These are phyloP conservation scores for Aureobasidium pullulans DNA, from an alignment of 2,329 filamentous ascomycete species.

Conservation along the genomic window DNA sequence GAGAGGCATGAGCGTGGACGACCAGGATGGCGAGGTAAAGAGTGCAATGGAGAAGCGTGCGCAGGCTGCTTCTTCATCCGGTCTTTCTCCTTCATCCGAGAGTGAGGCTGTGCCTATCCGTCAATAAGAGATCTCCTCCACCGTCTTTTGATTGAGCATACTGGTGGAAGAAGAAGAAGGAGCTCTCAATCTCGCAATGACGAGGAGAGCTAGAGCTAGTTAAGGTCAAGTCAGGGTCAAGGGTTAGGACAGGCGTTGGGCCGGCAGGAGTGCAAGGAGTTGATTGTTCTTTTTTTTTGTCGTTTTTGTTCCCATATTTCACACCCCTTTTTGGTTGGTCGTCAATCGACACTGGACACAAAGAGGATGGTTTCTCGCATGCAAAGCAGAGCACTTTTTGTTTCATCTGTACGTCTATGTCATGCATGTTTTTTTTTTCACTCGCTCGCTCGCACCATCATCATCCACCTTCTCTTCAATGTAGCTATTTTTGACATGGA, in stretches of 20 bases:
- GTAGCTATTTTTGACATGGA: not conserved
- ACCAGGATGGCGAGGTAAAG: constrained; percentile 37
- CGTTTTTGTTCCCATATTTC: not conserved
- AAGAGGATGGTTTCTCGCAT: not conserved
- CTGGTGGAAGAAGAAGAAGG: not conserved
- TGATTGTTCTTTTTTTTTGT: not conserved
- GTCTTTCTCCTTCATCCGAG: constrained; percentile 16
- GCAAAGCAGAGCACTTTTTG: not conserved
- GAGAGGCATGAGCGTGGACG: constrained; percentile 66
- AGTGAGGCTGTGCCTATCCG: constrained; percentile 17
- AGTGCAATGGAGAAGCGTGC: constrained; percentile 16
- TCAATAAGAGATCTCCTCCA: not conserved
- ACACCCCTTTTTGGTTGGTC: constrained; percentile 1
- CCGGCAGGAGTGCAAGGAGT: constrained; percentile 1
- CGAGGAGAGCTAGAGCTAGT: not conserved
- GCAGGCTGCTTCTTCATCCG: not conserved
- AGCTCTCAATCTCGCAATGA: not conserved
- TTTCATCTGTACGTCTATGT: not conserved
- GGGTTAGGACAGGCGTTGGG: constrained; percentile 1
- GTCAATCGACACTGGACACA: not conserved
- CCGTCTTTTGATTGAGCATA: not conserved
- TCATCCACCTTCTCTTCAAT: not conserved
- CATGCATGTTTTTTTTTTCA: not conserved
- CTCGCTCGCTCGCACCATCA: not conserved
- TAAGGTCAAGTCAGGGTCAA: not conserved